Evolutionary conservation across 805 yeast species (phyloP).

Genomic region (Scheffersomyces spartinae): DNA sequence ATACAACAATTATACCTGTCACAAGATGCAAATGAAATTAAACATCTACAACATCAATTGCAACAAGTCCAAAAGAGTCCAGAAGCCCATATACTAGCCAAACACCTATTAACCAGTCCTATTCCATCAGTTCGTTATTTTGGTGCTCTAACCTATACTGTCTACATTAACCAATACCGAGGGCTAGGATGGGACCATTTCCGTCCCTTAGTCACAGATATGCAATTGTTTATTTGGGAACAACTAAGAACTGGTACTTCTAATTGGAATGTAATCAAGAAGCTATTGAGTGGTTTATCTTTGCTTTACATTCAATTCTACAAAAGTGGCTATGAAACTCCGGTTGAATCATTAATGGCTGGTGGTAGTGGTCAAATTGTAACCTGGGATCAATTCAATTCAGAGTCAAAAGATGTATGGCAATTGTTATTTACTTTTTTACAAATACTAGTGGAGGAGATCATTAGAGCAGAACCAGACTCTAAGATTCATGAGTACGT

Average conservation of each 20-base stretch:
- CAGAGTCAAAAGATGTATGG: too few relatives aligned
- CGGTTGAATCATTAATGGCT: too few relatives aligned
- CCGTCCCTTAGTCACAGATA: too few relatives aligned
- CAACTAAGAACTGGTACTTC: too few relatives aligned
- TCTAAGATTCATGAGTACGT: conserved; percentile 26
- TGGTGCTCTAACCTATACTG: conserved; percentile 74
- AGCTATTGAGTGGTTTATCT: conserved; percentile 45
- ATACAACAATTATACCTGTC: conserved; percentile 38
- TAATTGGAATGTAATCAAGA: conserved; percentile 36
- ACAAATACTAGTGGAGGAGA: conserved; percentile 48
- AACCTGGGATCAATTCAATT: too few relatives aligned
- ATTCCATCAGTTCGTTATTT: too few relatives aligned
- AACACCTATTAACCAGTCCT: conserved; percentile 41
- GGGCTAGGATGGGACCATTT: too few relatives aligned
- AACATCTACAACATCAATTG: conserved; percentile 38
- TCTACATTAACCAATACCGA: conserved; percentile 43
- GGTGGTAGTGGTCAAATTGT: too few relatives aligned
- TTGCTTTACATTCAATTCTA: conserved; percentile 32
- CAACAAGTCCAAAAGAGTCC: conserved; percentile 48
- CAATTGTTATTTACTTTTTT: conserved; percentile 1
- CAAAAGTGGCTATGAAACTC: too few relatives aligned
- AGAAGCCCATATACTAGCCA: conserved; percentile 48
- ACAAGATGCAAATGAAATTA: conserved; percentile 24
- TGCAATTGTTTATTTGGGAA: too few relatives aligned
- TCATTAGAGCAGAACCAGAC: conserved; percentile 22